These are phyloP conservation scores for Cadophora gregata DNA, from an alignment of 2,329 filamentous ascomycete species.

Conservation along the genomic window DNA sequence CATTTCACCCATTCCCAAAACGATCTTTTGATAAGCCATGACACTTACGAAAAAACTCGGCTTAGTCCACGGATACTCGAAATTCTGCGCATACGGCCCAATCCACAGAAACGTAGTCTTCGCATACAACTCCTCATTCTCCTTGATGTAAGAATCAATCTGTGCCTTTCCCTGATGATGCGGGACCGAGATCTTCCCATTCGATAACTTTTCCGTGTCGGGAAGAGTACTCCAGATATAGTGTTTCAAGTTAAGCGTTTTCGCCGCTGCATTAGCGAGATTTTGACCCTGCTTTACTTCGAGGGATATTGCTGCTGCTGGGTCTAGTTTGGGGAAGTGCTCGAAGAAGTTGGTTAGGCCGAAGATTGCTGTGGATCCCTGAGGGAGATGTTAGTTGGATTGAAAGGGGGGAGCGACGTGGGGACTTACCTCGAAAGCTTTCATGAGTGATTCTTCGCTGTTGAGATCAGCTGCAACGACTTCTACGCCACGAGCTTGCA, in stretches of 20 bases:
- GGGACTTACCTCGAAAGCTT: not conserved
- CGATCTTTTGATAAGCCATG: too few species aligned
- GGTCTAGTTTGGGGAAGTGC: not conserved
- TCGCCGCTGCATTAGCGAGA: conserved; percentile 50
- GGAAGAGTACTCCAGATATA: conserved; percentile 52
- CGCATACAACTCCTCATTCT: not conserved
- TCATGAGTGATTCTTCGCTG: not conserved
- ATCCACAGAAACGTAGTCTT: not conserved
- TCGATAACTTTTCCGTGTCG: conserved; percentile 38
- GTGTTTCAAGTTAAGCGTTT: conserved; percentile 49
- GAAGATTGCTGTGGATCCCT: not conserved
- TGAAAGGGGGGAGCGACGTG: not conserved
- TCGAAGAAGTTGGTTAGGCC: not conserved
- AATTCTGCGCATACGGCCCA: not conserved
- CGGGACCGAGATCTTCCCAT: not conserved
- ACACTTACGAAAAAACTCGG: not conserved
- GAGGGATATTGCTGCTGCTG: conserved; percentile 46
- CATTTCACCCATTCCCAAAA: too few species aligned
- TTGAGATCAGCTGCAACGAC: not conserved
- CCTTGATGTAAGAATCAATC: not conserved
- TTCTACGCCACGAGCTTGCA: not conserved
- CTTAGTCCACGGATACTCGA: not conserved
- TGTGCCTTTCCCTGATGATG: not conserved
- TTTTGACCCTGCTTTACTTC: conserved; percentile 52
- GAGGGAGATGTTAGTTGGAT: not conserved